These are phyloP conservation scores for Axilococcus clingmanii DNA, from an alignment of 139 green algal species.

Conservation along the genomic window DNA sequence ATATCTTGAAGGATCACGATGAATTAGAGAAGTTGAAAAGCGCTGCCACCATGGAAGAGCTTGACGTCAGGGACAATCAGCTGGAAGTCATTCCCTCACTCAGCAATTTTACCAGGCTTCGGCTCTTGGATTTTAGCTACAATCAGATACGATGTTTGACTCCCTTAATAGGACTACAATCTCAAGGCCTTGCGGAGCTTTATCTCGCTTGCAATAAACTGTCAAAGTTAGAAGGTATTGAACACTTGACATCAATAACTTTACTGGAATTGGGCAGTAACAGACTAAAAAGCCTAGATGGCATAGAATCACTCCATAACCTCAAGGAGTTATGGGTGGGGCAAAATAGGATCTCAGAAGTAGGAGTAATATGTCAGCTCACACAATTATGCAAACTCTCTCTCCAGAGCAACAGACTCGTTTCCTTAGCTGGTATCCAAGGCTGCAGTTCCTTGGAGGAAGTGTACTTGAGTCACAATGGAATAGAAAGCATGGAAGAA, in stretches of 20 bases:
- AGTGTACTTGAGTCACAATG: slow-evolving; percentile 90
- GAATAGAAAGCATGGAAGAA: slow-evolving; percentile 41
- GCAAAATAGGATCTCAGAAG: slow-evolving; percentile 71
- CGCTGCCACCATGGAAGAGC: slow-evolving; percentile 38
- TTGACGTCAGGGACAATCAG: slow-evolving; percentile 81
- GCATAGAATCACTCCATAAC: slow-evolving; percentile 29
- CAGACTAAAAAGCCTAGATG: slow-evolving; percentile 61
- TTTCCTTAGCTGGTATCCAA: slow-evolving; percentile 64
- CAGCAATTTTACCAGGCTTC: slow-evolving; percentile 37
- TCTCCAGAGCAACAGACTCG: slow-evolving; percentile 68
- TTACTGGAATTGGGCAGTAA: slow-evolving; percentile 90
- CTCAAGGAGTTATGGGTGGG: slow-evolving; percentile 89
- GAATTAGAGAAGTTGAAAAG: slow-evolving; percentile 17
- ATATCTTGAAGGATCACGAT: slow-evolving; percentile 49
- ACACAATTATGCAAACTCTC: slow-evolving; percentile 32
- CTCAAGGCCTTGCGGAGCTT: slow-evolving; percentile 51
- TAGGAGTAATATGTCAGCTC: slow-evolving; percentile 38
- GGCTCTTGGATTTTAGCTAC: slow-evolving; percentile 74
- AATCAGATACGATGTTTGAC: slow-evolving; percentile 70
- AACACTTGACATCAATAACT: slow-evolving; percentile 43
- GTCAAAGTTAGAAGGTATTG: slow-evolving; percentile 29
- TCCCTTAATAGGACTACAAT: slow-evolving; percentile 35
- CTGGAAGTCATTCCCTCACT: slow-evolving; percentile 54
- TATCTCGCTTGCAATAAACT: slow-evolving; percentile 86
- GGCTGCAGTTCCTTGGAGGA: slow-evolving; percentile 60